These are phyloP conservation scores for Novymonas esmeraldas DNA, from an alignment of 208 protist genomes.

Conservation along the genomic window DNA sequence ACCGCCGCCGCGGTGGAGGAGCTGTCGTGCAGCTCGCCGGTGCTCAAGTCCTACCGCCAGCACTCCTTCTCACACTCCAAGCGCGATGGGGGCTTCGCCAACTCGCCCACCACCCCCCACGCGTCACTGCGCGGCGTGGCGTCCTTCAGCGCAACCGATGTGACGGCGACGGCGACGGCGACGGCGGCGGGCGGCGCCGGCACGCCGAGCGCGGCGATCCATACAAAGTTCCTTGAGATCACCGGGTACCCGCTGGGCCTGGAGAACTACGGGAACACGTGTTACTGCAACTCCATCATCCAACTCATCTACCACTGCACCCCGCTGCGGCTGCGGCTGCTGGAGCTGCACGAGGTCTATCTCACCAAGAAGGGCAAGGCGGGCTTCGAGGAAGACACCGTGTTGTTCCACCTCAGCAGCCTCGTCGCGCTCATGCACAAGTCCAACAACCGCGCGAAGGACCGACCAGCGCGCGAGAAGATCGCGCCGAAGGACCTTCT, in stretches of 20 bases:
- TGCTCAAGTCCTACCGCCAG: conserved; percentile 73
- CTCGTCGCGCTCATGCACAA: conserved; percentile 88
- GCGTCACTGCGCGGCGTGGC: conserved; percentile 13
- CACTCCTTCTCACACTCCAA: conserved; percentile 50
- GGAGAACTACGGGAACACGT: conserved; percentile 93
- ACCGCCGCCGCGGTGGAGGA: conserved; percentile 32
- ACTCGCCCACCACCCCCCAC: conserved; percentile 32
- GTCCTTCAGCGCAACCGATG: conserved; percentile 7
- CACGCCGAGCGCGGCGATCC: conserved; percentile 25
- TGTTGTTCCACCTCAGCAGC: conserved; percentile 65
- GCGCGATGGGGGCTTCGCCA: conserved; percentile 6
- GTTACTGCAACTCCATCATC: conserved; percentile 90
- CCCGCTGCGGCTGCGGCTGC: conserved; percentile 75
- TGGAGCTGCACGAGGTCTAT: conserved; percentile 76
- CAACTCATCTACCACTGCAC: conserved; percentile 92
- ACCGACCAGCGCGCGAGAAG: conserved; percentile 35
- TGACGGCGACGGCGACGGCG: conserved; percentile 6
- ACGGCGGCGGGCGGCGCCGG: neutral
- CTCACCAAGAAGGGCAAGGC: conserved; percentile 47
- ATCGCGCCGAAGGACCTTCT: conserved; percentile 59
- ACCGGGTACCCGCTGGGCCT: conserved; percentile 76
- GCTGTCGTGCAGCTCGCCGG: conserved; percentile 44
- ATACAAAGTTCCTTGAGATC: conserved; percentile 79
- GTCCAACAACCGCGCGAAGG: conserved; percentile 66
- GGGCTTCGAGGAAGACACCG: conserved; percentile 66